Conservation (phyloP, 208 protist species). For the Herpetomonas tarakana region DNA sequence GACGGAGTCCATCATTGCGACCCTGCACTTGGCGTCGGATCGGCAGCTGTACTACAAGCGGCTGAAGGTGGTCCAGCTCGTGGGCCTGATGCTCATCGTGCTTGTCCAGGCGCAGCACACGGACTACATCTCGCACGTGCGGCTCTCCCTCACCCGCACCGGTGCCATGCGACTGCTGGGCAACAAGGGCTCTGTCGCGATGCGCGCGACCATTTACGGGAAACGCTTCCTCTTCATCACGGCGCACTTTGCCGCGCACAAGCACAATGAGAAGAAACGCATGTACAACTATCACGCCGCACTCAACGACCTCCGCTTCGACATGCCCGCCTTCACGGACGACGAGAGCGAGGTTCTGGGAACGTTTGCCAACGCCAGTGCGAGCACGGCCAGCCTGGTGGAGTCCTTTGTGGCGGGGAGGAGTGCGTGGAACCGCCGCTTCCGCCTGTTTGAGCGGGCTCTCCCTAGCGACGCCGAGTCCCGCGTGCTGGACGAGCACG, state of each 20-base stretch:
- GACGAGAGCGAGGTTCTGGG: slow-evolving; percentile 73
- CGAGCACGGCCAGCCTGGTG: slow-evolving; percentile 5
- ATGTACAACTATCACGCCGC: slow-evolving; percentile 71
- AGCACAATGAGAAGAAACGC: slow-evolving; percentile 73
- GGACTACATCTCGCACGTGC: slow-evolving; percentile 67
- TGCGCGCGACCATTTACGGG: slow-evolving; percentile 83
- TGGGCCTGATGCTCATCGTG: slow-evolving; percentile 76
- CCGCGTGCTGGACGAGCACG: slow-evolving; percentile 69
- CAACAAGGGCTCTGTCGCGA: slow-evolving; percentile 91
- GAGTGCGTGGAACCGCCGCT: slow-evolving; percentile 43
- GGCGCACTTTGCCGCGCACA: slow-evolving; percentile 91
- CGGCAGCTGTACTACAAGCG: slow-evolving; percentile 47
- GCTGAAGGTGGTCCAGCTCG: slow-evolving; percentile 69
- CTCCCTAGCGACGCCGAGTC: slow-evolving; percentile 31
- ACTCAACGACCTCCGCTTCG: slow-evolving; percentile 65
- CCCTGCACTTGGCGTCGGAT: slow-evolving; percentile 37
- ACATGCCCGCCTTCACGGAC: slow-evolving; percentile 49
- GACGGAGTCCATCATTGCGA: slow-evolving; percentile 59
- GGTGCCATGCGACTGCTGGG: slow-evolving; percentile 72
- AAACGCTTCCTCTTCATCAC: slow-evolving; percentile 89
- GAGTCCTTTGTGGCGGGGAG: slow-evolving; percentile 18
- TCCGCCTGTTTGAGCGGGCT: slow-evolving; percentile 16
- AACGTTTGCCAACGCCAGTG: slow-evolving; percentile 44
- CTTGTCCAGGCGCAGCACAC: slow-evolving; percentile 48
- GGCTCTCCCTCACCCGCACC: slow-evolving; percentile 65